These are phyloP conservation scores for Lasiosphaeriaceae sp. DNA, from an alignment of 495 filamentous ascomycete genomes.

Conservation along the genomic window DNA sequence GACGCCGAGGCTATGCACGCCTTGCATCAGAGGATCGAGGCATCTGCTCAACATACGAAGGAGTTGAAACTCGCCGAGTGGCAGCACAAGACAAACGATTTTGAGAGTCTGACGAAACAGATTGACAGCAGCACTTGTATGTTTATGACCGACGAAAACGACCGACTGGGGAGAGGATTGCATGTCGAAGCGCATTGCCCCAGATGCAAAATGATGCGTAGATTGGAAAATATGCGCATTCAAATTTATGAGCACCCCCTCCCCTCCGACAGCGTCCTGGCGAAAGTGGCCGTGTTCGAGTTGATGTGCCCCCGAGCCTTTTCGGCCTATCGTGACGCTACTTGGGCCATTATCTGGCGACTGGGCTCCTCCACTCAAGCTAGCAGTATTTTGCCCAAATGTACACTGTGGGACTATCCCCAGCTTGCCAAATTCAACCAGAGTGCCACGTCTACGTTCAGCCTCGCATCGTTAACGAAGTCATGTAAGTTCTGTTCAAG, in stretches of 20 bases:
- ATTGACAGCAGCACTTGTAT: constrained; percentile 26
- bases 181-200: constrained; percentile 31
- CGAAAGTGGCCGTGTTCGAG: constrained; percentile 41
- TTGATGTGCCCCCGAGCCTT: constrained; percentile 35
- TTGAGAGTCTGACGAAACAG: constrained; percentile 35
- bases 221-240: constrained; percentile 34
- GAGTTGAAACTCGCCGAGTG: constrained; percentile 42
- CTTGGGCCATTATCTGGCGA: constrained; percentile 33
- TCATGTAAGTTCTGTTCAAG: constrained; percentile 15
- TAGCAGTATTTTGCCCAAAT: constrained; percentile 7
- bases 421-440: constrained; percentile 15
- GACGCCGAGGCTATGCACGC: constrained; percentile 21
- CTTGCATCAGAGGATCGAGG: constrained; percentile 33
- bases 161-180: constrained; percentile 1
- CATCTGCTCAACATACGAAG: constrained; percentile 23
- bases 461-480: constrained; percentile 31
- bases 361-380: constrained; percentile 17
- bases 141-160: constrained; percentile 18
- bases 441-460: constrained; percentile 8
- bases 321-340: constrained; percentile 42
- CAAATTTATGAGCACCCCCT: constrained; percentile 44
- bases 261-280: constrained; percentile 26
- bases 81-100: constrained; percentile 28
- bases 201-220: constrained; percentile 27
- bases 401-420: constrained; percentile 15